A percentile compares a stretch with the other conserved stretches of the same genome.
Conservation (phyloP, 805 yeast species). For the Candida bentonensis region DNA sequence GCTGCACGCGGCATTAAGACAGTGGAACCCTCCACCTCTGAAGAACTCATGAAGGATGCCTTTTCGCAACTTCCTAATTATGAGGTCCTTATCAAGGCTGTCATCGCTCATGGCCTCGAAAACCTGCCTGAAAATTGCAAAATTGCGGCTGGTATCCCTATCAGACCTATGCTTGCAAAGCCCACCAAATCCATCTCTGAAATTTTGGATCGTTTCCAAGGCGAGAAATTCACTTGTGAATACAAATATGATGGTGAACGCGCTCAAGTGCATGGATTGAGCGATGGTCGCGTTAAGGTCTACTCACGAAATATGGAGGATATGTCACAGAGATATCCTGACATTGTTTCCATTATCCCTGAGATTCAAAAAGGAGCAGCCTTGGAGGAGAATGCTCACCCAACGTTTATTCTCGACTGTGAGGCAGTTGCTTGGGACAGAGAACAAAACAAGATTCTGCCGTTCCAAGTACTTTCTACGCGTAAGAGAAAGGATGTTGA, state of each 20-base stretch:
- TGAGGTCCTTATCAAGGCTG: constrained; percentile 56
- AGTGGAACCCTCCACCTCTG: constrained; percentile 43
- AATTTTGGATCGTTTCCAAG: constrained; percentile 76
- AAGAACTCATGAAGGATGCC: constrained; percentile 68
- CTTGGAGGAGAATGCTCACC: constrained; percentile 18
- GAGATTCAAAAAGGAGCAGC: constrained; percentile 32
- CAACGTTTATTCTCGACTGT: constrained; percentile 70
- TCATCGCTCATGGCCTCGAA: constrained; percentile 53
- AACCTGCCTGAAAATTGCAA: constrained; percentile 54
- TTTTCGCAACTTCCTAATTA: constrained; percentile 86
- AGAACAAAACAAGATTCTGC: constrained; percentile 62
- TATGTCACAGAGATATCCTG: constrained; percentile 94
- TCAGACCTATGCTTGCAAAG: constrained; percentile 96
- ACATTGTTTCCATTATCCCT: constrained; percentile 54
- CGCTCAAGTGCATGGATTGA: constrained; percentile 76
- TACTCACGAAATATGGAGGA: constrained; percentile 94
- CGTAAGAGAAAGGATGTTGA: constrained; percentile 90
- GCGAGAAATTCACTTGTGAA: constrained; percentile 81
- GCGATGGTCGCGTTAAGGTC: constrained; percentile 50
- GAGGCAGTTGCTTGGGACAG: constrained; percentile 98
- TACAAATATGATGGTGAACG: constrained; percentile 97
- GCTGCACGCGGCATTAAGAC: constrained; percentile 19
- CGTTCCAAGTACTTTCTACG: constrained; percentile 86
- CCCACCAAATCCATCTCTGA: constrained; percentile 93
- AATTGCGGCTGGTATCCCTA: constrained; percentile 82